Conservation (phyloP, 2,329 filamentous ascomycete species). For the Coniochaeta sp. region DNA sequence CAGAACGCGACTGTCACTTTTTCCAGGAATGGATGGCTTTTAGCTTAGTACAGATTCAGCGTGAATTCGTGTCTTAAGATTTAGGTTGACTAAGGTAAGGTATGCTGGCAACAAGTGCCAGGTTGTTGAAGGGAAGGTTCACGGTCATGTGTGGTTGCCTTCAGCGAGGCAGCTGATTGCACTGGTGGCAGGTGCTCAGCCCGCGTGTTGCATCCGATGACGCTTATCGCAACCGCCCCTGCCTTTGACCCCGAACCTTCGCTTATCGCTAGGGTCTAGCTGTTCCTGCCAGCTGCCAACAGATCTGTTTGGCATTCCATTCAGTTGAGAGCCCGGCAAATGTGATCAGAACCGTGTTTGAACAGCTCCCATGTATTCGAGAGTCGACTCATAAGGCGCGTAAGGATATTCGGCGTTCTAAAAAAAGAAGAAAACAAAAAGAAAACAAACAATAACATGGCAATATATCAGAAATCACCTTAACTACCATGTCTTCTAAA, state of each 20-base stretch:
- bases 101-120: neutral
- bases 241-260: neutral
- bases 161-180: neutral
- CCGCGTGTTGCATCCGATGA: neutral
- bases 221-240: neutral
- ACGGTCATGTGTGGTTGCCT: conserved; percentile 1
- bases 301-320: neutral
- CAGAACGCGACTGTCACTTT: neutral
- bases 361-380: neutral
- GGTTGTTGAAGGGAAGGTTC: neutral
- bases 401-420: neutral
- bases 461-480: neutral
- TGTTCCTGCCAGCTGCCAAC: neutral
- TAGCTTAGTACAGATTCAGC: neutral
- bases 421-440: too few species aligned
- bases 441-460: too few species aligned
- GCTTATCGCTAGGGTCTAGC: neutral
- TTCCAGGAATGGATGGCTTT: neutral
- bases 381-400: neutral
- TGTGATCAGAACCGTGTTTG: neutral
- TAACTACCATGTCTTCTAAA: neutral
- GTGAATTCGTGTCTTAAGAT: neutral
- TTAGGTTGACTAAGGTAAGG: too few species aligned
- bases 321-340: neutral
- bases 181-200: neutral